Evolutionary conservation across 78 protist species (phyloP), one percentile per base, ranked within the genome.

Genomic region (Dictyostelium intermedium): DNA sequence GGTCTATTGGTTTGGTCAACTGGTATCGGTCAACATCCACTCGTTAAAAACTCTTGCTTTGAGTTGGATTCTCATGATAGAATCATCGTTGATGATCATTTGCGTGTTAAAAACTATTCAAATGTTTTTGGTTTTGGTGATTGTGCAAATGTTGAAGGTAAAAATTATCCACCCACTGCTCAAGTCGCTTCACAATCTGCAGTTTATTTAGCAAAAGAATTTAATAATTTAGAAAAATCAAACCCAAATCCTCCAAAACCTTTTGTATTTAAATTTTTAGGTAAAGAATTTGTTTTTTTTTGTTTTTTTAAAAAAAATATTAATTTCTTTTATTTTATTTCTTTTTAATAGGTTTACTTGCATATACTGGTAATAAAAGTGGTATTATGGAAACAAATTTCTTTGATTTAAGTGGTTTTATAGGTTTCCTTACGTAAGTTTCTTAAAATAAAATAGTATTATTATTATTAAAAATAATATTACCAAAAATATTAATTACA

Each of bases 141-240:
- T 81, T 95, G 97, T 53, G 87, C 97, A 6, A 69, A 23, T 25
- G 50, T 85, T 23, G 83, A 85, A 13, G 14, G n/a, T 25, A 34
- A 73, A 20, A 25, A 23, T 8, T 63, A 91, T 10, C 97, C 98
- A 35, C 47, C 96, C 8, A 95, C 97, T 9, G 98, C 98, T 10
- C 96, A 91, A 35, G 97, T 82, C 5, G 98, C 98, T 1, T 83
- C 84, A 47, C 97, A 83, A 53, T 69, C 95, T 39, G 98, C 96
- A 0, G 20, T 74, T 27, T 93, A 93, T 35, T 81, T 97, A 11
- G 96, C 97, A 45, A 25, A 50, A 3, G 85, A 63, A 66, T 78
- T 97, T 56, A 95, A 91, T 32, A 74, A 85, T 66, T 5, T 34
- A 3, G 79, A 72, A 72, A 72, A 34, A 34, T 1, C 4, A 16